A percentile compares a stretch with the other conserved stretches of the same genome.
Conservation (phyloP, 2,329 filamentous ascomycete species). For the Pyricularia sp. region DNA sequence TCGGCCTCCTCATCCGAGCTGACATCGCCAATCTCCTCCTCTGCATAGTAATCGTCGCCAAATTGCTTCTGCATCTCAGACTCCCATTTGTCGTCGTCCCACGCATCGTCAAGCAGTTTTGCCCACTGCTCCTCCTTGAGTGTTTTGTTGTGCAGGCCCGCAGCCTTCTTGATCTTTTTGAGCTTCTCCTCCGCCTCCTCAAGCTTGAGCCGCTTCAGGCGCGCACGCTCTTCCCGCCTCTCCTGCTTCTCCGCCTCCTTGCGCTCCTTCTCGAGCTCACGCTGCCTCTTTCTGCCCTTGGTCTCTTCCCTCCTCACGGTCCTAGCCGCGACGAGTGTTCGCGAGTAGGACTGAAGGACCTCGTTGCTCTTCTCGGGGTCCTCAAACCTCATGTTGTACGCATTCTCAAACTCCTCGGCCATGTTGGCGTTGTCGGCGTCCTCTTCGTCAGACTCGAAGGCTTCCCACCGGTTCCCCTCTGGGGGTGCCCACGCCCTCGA, state of each 20-base stretch:
- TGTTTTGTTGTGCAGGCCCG: constrained; percentile 57
- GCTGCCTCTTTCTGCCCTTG: constrained; percentile 60
- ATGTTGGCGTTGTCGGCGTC: constrained; percentile 62
- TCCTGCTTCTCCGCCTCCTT: constrained; percentile 68
- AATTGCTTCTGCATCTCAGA: constrained; percentile 80
- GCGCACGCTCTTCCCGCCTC: constrained; percentile 67
- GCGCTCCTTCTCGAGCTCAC: constrained; percentile 64
- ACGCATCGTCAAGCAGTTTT: constrained; percentile 72
- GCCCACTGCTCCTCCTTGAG: constrained; percentile 69
- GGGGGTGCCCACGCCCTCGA: constrained; percentile 75
- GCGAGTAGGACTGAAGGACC: constrained; percentile 73
- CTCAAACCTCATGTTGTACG: constrained; percentile 94
- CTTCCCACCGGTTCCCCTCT: constrained; percentile 50
- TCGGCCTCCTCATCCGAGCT: constrained; percentile 44
- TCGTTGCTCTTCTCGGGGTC: constrained; percentile 82
- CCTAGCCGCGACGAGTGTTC: constrained; percentile 68
- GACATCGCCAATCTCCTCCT: constrained; percentile 48
- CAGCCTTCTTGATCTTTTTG: constrained; percentile 76
- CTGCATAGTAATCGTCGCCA: constrained; percentile 80
- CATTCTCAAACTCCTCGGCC: constrained; percentile 80
- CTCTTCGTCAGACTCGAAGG: constrained; percentile 83
- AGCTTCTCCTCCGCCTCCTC: constrained; percentile 85
- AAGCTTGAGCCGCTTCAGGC: constrained; percentile 75
- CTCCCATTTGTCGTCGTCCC: constrained; percentile 85
- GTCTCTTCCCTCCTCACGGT: constrained; percentile 78